Base-by-base conservation (phyloP, 176 grass and related monocot species). In the Melocanna baccifera region DNA sequence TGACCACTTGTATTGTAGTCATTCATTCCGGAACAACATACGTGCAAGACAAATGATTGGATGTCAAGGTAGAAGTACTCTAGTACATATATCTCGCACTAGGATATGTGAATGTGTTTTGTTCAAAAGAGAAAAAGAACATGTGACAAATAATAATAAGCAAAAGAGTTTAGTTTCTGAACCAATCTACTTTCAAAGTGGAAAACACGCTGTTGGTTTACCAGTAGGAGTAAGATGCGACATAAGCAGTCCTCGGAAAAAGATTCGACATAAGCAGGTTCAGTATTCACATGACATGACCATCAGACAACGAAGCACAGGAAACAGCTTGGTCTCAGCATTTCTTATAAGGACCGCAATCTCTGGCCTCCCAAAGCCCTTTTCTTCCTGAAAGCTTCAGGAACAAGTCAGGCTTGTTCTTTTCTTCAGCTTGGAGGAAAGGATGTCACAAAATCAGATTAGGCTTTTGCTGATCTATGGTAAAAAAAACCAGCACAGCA, bases 321-420 rank as follows among this genome's bases (percentile, higher is more conserved):
- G 25, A n/a, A n/a, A n/a, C n/a, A n/a, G n/a, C n/a, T n/a, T n/a
- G n/a, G n/a, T n/a, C 28, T 30, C 52, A 12, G 23, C 42, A 50
- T 90, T 78, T 86, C 67, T 82, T 83, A 11, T 5, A 22, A 68
- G 69, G 22, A 45, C 76, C 81, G 73, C 88, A 78, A 79, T 67
- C 28, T 61, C 88, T 72, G 79, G 56, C 73, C 57, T 81, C 79
- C 48, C 48, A 69, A 56, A 74, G 15, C 47, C 73, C 47, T 53
- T 80, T 28, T 43, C 72, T 53, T 22, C 45, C 53, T 18, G 47
- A 50, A 90, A 83, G 73, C 79, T 90, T 90, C 79, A 73, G 88
- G 64, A 56, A 34, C 78, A 90, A 83, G 80, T 40, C 73, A 83
- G 18, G 67, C 57, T 86, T 86, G 84, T 90, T 90, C 88, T n/a